Base-by-base conservation (phyloP, 192 early-diverging fungal species). In the Dissophora globulifera region DNA sequence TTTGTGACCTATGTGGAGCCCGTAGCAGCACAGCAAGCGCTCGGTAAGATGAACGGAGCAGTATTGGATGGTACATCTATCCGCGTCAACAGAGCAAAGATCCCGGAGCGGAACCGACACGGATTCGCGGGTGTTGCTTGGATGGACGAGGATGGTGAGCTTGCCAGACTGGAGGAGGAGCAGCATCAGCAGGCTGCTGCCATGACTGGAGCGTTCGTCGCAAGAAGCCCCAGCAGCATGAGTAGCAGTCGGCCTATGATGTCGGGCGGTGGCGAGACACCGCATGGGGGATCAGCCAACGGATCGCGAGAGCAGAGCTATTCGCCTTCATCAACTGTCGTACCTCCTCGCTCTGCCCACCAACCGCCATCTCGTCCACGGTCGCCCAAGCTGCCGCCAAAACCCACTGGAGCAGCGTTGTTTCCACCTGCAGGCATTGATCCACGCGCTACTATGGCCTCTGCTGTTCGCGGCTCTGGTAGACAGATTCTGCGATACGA, bases 121-220 rank as follows among this genome's bases (percentile, higher is more conserved):
- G 83, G 83, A 15, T 84, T 84, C 67, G 83, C 81, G 52, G 81
- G 81, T 17, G 75, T 84, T 38, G 81, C 83, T 25, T 84, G 83
- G 83, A 79, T 72, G 76, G 83, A 84, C 35, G 83, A 84, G 51
- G 82, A 79, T 78, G 71, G 66, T 19, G 63, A 76, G 30, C 33
- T 76, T 29, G 71, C 71, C 3, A 65, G 71, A 20, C 12, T 60
- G 46, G 71, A 76, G 50, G 71, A 76, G 29, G 71, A 76, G 42
- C 71, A 76, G 46, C 71, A 76, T 30, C 71, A 76, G 38, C 71
- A 76, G 33, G 71, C 71, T 12, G 71, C 71, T 13, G 71, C 71
- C n/a, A 76, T 76, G 48, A 50, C 71, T 43, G 63, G 71, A 16
- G 45, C 50, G 1, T 54, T 76, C 20, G 13, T 46, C 47, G 22